Percentiles rank a stretch among this genome's conserved stretches.
These are phyloP conservation scores for Fusarium protoensiforme DNA, from an alignment of 2,329 filamentous ascomycete species.

Conservation along the genomic window DNA sequence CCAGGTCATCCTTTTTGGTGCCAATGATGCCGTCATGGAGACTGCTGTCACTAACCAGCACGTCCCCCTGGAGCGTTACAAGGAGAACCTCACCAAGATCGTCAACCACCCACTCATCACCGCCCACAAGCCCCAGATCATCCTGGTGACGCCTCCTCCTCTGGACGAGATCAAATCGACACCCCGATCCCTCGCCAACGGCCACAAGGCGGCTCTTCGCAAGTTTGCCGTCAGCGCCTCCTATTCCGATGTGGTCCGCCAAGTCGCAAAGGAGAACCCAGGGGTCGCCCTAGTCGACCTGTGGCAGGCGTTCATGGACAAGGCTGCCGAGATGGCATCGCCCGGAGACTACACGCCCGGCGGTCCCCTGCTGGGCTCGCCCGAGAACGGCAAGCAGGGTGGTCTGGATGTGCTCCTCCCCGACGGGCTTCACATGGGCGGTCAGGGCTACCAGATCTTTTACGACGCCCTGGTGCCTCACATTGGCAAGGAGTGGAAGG, in stretches of 20 bases:
- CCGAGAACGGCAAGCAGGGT: constrained; percentile 60
- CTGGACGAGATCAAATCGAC: constrained; percentile 78
- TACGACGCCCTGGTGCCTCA: constrained; percentile 60
- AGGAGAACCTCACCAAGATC: constrained; percentile 76
- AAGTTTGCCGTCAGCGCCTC: constrained; percentile 61
- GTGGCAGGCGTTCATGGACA: constrained; percentile 80
- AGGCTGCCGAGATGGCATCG: constrained; percentile 66
- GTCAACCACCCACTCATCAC: constrained; percentile 76
- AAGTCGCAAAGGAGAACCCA: constrained; percentile 75
- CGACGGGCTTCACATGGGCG: constrained; percentile 68
- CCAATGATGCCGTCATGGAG: constrained; percentile 85
- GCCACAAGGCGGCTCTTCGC: constrained; percentile 56
- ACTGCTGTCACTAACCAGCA: constrained; percentile 75
- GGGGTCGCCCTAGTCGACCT: constrained; percentile 81
- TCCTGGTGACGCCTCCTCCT: constrained; percentile 86
- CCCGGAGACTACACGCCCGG: constrained; percentile 66
- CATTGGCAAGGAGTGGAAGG: constrained; percentile 58
- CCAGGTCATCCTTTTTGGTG: constrained; percentile 84
- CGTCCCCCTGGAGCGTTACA: constrained; percentile 80
- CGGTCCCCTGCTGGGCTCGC: constrained; percentile 61
- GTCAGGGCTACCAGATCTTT: constrained; percentile 64
- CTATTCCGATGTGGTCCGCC: constrained; percentile 70
- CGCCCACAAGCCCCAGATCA: constrained; percentile 77
- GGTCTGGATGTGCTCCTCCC: constrained; percentile 64
- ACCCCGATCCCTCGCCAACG: constrained; percentile 58